Evolutionary conservation across 495 filamentous ascomycete genomes (phyloP), one percentile per base, ranked within the genome.

Genomic region (Penicillium longicatenatum): DNA sequence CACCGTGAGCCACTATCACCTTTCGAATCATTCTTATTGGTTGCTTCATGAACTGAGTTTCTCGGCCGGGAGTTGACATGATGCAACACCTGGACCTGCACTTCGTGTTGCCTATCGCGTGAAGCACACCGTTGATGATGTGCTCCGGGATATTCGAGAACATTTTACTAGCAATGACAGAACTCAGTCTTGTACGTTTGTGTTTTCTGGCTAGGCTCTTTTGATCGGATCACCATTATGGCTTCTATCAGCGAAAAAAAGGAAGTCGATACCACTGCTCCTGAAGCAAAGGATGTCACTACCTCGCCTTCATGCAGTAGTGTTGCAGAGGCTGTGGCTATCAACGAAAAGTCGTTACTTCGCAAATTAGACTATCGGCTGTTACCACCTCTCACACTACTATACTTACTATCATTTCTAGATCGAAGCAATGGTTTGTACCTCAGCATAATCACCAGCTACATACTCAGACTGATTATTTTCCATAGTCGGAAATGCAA

Each of bases 321-420:
- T 39, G 39, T 65, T 12, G 60, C 59, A 19, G 66, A 68, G 20
- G 59, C 54, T 12, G 53, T 61, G 16, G 64, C 58, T 0, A 77
- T 86, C 52, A 82, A 88, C 45, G 87, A 91, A 71, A 82, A 79
- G 47, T 71, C 80, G 0, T 62, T 91, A 19, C 66, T 91, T 6
- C 75, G 86, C 22, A 92, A 88, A 63, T 66, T 92, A 4, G 89
- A 92, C 64, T 63, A 72, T 47, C 75, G 77, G 39, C 71, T 92
- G 2, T 68, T 93, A 1, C 89, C 89, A 6, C 83, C 85, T 0
- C 73, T 91, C 24, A 86, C 85, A 1, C 65, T 91, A 2, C 68
- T 92, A 19, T 92, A 90, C 63, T 72, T 91, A 16, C 70, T 91
- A 5, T 90, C 86, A 5, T 91, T 92, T 55, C 71, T 92, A 19